A percentile compares a stretch with the other conserved stretches of the same genome.
phyloP scores from a whole-genome alignment of 148 eudicot genomes.

The Camellia lanceoleosa region DNA sequence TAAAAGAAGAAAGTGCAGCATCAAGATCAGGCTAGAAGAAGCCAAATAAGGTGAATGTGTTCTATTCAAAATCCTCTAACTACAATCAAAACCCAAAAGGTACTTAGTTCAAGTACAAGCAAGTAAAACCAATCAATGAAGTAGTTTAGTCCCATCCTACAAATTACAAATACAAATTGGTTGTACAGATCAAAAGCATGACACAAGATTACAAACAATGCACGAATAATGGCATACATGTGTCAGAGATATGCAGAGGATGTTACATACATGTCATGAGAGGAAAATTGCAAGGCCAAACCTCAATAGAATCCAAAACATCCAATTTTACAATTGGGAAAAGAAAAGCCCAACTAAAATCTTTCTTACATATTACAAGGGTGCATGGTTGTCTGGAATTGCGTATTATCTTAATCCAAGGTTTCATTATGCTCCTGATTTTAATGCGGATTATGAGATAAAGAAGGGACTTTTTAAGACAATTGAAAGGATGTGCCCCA shows the following conservation, averaged over 20 bases:
- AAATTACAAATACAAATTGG: background rate
- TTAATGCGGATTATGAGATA: too few relatives aligned
- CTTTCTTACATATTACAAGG: background rate
- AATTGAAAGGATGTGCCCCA: too few relatives aligned
- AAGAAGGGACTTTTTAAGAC: too few relatives aligned
- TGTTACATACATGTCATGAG: background rate
- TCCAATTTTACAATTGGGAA: background rate
- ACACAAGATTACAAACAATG: background rate
- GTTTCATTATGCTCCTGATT: too few relatives aligned
- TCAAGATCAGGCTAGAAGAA: background rate
- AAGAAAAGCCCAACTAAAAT: background rate
- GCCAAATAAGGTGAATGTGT: background rate
- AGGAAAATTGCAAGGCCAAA: background rate
- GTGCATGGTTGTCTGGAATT: too few relatives aligned
- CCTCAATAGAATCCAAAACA: conserved; percentile 13
- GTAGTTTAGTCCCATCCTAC: background rate
- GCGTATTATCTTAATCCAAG: too few relatives aligned
- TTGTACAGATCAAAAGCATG: background rate
- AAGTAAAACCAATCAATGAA: conserved; percentile 8
- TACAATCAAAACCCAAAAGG: background rate
- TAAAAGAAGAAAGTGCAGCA: conserved; percentile 24
- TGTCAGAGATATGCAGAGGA: background rate
- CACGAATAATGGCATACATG: background rate
- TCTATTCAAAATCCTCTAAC: background rate
- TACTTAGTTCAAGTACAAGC: background rate